Evolutionary conservation across 2,329 filamentous ascomycete genomes (phyloP).

Genomic region (Aquanectria penicillioides): DNA sequence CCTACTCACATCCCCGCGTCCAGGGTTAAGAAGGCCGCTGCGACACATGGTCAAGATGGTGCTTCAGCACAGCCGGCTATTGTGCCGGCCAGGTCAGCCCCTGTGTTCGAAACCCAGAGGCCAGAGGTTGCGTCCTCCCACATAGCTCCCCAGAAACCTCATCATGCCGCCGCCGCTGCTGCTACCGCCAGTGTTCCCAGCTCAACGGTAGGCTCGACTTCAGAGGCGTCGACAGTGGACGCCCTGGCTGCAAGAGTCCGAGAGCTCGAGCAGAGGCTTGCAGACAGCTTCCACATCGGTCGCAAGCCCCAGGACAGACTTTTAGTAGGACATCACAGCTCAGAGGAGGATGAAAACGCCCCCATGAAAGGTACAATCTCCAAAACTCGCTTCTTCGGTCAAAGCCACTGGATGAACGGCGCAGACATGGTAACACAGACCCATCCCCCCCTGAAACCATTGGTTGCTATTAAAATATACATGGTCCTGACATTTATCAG

Average conservation of each 20-base stretch:
- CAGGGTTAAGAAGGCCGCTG: constrained; percentile 33
- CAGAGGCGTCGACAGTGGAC: constrained; percentile 41
- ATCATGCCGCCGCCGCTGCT: neutral
- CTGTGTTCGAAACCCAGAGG: constrained; percentile 13
- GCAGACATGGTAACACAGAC: constrained; percentile 51
- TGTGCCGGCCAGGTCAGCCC: constrained; percentile 34
- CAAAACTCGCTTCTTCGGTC: constrained; percentile 57
- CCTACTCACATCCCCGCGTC: constrained; percentile 47
- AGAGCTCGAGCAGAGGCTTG: constrained; percentile 56
- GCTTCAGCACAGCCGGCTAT: constrained; percentile 20
- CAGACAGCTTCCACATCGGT: constrained; percentile 39
- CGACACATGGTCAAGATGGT: neutral
- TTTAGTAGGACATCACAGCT: neutral
- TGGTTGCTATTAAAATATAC: no score
- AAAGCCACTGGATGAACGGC: constrained; percentile 62
- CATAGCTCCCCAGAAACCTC: neutral
- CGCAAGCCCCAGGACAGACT: constrained; percentile 28
- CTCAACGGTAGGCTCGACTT: constrained; percentile 40
- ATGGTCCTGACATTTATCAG: constrained; percentile 32
- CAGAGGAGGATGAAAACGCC: constrained; percentile 19
- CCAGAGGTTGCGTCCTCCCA: constrained; percentile 9
- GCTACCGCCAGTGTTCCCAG: constrained; percentile 37
- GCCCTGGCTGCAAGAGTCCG: constrained; percentile 51
- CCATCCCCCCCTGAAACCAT: no score
- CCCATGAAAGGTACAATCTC: constrained; percentile 49